These are phyloP conservation scores for Chytriomyces sp. DNA, from an alignment of 192 early-diverging fungal genomes.

Conservation along the genomic window DNA sequence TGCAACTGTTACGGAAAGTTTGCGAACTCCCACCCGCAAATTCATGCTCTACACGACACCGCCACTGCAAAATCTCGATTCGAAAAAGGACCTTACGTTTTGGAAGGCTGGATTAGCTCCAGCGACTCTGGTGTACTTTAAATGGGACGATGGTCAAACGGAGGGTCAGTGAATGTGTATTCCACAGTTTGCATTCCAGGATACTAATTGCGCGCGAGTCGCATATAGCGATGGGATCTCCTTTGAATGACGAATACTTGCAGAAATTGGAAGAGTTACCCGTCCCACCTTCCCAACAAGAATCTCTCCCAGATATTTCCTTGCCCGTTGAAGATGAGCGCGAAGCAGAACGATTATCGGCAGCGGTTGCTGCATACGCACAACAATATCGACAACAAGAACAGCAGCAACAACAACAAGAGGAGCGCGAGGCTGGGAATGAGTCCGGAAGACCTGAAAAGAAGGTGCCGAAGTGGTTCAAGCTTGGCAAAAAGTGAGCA, in stretches of 20 bases:
- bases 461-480: constrained; percentile 53
- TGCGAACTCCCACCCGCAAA: constrained; percentile 15
- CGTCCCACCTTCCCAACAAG: background rate
- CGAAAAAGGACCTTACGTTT: constrained; percentile 42
- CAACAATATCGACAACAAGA: background rate
- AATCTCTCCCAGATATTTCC: background rate
- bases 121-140: constrained; percentile 52
- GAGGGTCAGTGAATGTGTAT: background rate
- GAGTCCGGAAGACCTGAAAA: background rate
- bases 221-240: background rate
- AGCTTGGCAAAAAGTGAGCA: constrained; percentile 45
- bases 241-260: constrained; percentile 21
- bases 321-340: background rate
- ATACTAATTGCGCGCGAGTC: too few relatives aligned
- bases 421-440: background rate
- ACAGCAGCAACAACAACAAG: background rate
- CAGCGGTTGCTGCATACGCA: background rate
- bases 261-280: constrained; percentile 22
- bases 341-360: background rate
- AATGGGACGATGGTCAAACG: constrained; percentile 41
- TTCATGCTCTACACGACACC: constrained; percentile 51
- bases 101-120: constrained; percentile 54
- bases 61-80: constrained; percentile 36
- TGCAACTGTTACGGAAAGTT: constrained; percentile 7
- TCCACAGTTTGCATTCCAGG: too few relatives aligned